Evolutionary conservation across 2,329 filamentous ascomycete genomes (phyloP).

Genomic region (Drechslera avenae): DNA sequence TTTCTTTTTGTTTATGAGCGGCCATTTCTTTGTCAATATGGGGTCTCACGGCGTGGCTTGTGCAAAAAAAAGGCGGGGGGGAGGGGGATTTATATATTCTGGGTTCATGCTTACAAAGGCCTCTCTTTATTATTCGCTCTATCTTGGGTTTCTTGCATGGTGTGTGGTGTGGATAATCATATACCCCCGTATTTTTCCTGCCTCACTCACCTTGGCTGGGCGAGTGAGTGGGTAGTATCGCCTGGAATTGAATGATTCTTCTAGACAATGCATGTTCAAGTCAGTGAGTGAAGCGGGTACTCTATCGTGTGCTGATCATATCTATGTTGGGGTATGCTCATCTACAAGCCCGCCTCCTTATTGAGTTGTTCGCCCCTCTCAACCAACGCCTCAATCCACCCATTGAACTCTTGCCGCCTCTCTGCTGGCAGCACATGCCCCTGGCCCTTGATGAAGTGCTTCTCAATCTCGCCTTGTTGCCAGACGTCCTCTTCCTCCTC

Average conservation of each 20-base stretch:
- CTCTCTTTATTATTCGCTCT: neutral
- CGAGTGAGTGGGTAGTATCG: no score
- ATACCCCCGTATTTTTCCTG: neutral
- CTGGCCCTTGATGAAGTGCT: slow-evolving; percentile 68
- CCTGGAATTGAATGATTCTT: no score
- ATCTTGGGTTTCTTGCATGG: slow-evolving; percentile 6
- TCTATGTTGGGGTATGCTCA: neutral
- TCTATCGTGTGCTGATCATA: neutral
- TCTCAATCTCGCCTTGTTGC: slow-evolving; percentile 54
- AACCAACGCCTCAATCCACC: slow-evolving; percentile 63
- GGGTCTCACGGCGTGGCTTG: neutral
- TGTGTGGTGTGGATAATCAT: slow-evolving; percentile 9
- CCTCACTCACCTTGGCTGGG: no score
- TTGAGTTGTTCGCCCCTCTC: slow-evolving; percentile 58
- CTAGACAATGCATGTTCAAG: no score
- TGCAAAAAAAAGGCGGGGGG: no score
- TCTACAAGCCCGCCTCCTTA: slow-evolving; percentile 16
- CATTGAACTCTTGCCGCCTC: slow-evolving; percentile 70
- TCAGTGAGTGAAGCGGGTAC: neutral
- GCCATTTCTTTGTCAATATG: neutral
- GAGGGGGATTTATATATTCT: neutral
- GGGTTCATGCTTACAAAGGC: neutral
- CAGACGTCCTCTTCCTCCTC: slow-evolving; percentile 44
- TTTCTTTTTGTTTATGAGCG: neutral
- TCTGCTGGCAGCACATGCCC: slow-evolving; percentile 80